Evolutionary conservation across 2,329 filamentous ascomycete genomes (phyloP), one percentile per base, ranked within the genome.

Genomic region (Magnaporthiopsis rhizophila): DNA sequence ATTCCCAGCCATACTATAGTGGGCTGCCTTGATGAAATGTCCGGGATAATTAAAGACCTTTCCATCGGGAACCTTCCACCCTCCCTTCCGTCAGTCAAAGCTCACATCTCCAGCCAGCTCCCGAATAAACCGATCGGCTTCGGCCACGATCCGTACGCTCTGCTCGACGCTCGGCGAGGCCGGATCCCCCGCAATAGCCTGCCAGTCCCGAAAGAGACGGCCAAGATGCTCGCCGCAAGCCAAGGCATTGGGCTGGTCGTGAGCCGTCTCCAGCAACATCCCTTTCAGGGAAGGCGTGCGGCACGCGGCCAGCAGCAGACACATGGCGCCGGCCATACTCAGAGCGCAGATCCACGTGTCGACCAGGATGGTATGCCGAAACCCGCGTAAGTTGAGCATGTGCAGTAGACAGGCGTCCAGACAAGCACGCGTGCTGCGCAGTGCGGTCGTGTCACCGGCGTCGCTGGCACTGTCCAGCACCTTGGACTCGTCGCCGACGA

Each of bases 271-370:
- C 9, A 58, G 18, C 56, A 81, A 75, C 13, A 80, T 72, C 9
- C 70, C 69, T 21, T 75, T 73, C 0, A 82, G 67, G 0, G 72
- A 68, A 0, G 74, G 74, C 0, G 80, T 73, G 4, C 77, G 74
- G 9, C 76, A 79, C 0, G 79, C 79, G 0, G 80, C 80, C 0
- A 82, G 73, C 0, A 81, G 71, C 0, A 82, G 76, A 3, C 82
- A 75, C 79, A 82, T 82, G 3, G 78, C 79, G 0, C 77, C 77
- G 0, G 79, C 78, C 79, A 82, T 82, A 0, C 80, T 81, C 0
- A 84, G 68, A 0, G 80, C 81, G 59, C 81, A 84, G 28, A 83
- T 83, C 81, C 81, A 84, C 0, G 80, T 82, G 67, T 84, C 81
- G 1, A 83, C 76, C 45, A 84, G 69, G 0, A 83, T 76, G 0